A percentile compares a stretch with the other conserved stretches of the same genome.
These are phyloP conservation scores for Stephanodiscus minutulus DNA, from an alignment of 108 stramenopile species.

Conservation along the genomic window DNA sequence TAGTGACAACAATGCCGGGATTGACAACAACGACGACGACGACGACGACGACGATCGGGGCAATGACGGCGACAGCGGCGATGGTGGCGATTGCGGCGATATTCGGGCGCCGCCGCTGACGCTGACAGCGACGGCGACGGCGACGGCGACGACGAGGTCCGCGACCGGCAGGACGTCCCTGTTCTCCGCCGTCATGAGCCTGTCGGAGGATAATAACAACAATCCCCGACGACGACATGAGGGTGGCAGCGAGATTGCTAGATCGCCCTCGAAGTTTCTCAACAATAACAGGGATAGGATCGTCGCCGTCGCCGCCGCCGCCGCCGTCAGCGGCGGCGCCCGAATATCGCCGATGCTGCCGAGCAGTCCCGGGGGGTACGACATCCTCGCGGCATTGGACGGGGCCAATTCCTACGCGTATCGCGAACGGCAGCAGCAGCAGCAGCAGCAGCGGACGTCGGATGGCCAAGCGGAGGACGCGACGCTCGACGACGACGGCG, in stretches of 20 bases:
- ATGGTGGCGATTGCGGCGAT: too few species aligned
- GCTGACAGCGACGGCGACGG: too few species aligned
- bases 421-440: neutral
- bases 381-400: slow-evolving; percentile 27
- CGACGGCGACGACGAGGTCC: too few species aligned
- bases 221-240: too few species aligned
- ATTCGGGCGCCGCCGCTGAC: too few species aligned
- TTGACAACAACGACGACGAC: too few species aligned
- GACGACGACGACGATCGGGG: too few species aligned
- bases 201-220: neutral
- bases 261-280: too few species aligned
- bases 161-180: neutral
- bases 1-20: too few species aligned
- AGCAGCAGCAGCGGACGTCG: neutral
- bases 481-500: slow-evolving; percentile 1
- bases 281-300: neutral
- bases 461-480: slow-evolving; percentile 11
- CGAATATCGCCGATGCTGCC: slow-evolving; percentile 1
- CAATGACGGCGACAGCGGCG: too few species aligned
- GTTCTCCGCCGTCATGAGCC: slow-evolving; percentile 36
- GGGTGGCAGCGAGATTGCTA: too few species aligned
- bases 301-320: neutral
- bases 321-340: neutral
- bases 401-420: slow-evolving; percentile 23
- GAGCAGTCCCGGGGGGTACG: slow-evolving; percentile 39